Conservation (phyloP, 768 basidiomycete species). For the Asterophora lycoperdoides region DNA sequence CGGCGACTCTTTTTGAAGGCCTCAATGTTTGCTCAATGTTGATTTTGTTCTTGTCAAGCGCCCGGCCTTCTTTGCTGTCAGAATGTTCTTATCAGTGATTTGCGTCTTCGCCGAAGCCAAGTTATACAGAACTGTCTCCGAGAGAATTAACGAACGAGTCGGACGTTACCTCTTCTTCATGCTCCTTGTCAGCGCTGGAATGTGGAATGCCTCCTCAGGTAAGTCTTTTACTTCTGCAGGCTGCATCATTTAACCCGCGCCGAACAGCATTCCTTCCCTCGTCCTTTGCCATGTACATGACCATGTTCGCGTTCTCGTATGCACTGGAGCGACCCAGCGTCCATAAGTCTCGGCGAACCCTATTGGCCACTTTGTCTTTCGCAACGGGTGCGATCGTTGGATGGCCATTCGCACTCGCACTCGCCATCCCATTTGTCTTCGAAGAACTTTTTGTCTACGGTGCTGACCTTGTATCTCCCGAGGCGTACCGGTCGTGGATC, state of each 20-base stretch:
- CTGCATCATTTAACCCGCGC: slow-evolving; percentile 5
- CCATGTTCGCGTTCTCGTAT: slow-evolving; percentile 72
- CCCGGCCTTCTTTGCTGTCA: slow-evolving; percentile 82
- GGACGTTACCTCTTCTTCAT: slow-evolving; percentile 94
- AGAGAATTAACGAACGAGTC: slow-evolving; percentile 81
- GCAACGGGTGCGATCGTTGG: slow-evolving; percentile 85
- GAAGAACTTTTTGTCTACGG: slow-evolving; percentile 85
- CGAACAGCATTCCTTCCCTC: slow-evolving; percentile 86
- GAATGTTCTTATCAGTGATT: slow-evolving; percentile 71
- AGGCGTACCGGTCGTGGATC: slow-evolving; percentile 49
- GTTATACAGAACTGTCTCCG: slow-evolving; percentile 77
- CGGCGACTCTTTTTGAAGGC: neutral
- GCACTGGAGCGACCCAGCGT: slow-evolving; percentile 55
- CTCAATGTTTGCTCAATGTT: slow-evolving; percentile 12
- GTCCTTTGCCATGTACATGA: slow-evolving; percentile 91
- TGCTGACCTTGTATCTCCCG: slow-evolving; percentile 55
- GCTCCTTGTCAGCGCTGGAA: slow-evolving; percentile 80
- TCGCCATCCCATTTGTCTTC: slow-evolving; percentile 83
- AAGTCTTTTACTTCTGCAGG: slow-evolving; percentile 17
- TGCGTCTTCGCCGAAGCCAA: slow-evolving; percentile 75
- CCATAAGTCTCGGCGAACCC: slow-evolving; percentile 49
- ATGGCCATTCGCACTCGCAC: slow-evolving; percentile 93
- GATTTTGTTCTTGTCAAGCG: slow-evolving; percentile 46
- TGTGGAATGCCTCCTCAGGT: slow-evolving; percentile 93
- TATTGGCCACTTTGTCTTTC: slow-evolving; percentile 64